A percentile compares a stretch with the other conserved stretches of the same genome.
These are phyloP conservation scores for Camelina laxa DNA, from an alignment of 345 rosid genomes.

Conservation along the genomic window DNA sequence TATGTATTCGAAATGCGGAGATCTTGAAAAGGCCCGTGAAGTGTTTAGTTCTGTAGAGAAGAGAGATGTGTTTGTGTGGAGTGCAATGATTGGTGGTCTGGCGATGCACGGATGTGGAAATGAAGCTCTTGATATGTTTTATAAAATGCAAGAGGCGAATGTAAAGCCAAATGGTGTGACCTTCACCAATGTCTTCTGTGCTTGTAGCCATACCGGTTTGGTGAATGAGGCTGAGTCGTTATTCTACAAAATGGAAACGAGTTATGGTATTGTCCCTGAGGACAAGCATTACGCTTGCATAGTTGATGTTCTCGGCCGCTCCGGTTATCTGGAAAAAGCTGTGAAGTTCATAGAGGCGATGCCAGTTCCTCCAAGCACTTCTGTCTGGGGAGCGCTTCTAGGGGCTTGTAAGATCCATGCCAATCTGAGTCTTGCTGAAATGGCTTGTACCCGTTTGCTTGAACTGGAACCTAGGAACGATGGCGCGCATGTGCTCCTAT, in stretches of 20 bases:
- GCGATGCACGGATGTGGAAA: slow-evolving; percentile 74
- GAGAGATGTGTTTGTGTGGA: slow-evolving; percentile 76
- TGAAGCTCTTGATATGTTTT: slow-evolving; percentile 62
- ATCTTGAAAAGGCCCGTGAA: slow-evolving; percentile 66
- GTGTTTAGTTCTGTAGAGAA: slow-evolving; percentile 54
- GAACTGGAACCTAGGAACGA: slow-evolving; percentile 64
- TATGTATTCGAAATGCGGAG: slow-evolving; percentile 83
- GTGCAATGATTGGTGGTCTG: slow-evolving; percentile 77
- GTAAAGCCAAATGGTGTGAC: slow-evolving; percentile 71
- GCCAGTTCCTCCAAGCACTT: slow-evolving; percentile 59
- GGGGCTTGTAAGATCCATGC: slow-evolving; percentile 76
- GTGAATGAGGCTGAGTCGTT: slow-evolving; percentile 62
- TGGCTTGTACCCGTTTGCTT: slow-evolving; percentile 58
- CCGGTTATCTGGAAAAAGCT: slow-evolving; percentile 72
- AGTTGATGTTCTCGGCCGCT: slow-evolving; percentile 76
- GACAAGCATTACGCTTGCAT: slow-evolving; percentile 71
- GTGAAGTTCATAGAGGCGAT: slow-evolving; percentile 60
- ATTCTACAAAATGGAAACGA: slow-evolving; percentile 56
- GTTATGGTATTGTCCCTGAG: slow-evolving; percentile 63
- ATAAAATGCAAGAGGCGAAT: slow-evolving; percentile 56
- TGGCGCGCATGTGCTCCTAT: slow-evolving; percentile 68
- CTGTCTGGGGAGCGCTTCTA: slow-evolving; percentile 75
- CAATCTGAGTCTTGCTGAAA: slow-evolving; percentile 67
- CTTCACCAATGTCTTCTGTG: slow-evolving; percentile 66
- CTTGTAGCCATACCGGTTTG: slow-evolving; percentile 75